phyloP scores from a whole-genome alignment of 1,284 basidiomycete genomes.

The Ceratobasidium sp. region DNA sequence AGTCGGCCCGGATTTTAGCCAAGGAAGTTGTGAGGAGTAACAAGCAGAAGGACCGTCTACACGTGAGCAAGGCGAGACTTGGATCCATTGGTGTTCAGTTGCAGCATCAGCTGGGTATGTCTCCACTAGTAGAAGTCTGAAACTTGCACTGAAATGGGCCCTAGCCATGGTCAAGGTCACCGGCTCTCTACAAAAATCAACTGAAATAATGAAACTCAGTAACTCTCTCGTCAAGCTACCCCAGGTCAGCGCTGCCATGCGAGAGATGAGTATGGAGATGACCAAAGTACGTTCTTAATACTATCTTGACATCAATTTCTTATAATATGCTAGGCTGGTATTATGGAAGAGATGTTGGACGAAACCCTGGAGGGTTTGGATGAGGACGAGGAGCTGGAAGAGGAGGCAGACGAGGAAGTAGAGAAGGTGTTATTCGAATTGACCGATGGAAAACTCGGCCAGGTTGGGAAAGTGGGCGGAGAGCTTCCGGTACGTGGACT shows the following conservation, averaged over 20 bases:
- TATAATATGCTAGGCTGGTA: conserved; percentile 69
- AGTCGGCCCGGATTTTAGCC: conserved; percentile 89
- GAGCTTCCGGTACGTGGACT: conserved; percentile 74
- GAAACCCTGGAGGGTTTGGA: conserved; percentile 79
- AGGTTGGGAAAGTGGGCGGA: conserved; percentile 72
- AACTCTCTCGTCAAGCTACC: conserved; percentile 91
- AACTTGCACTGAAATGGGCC: too few species aligned
- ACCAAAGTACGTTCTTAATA: conserved; percentile 71
- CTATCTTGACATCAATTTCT: conserved; percentile 9
- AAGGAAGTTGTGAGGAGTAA: conserved; percentile 92
- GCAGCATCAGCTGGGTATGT: conserved; percentile 88
- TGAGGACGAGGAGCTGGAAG: conserved; percentile 92
- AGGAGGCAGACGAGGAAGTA: conserved; percentile 96
- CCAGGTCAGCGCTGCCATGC: conserved; percentile 90
- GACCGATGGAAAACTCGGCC: conserved; percentile 93
- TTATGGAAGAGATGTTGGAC: conserved; percentile 92
- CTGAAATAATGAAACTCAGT: conserved; percentile 98
- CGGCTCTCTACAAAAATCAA: conserved; percentile 93
- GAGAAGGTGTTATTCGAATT: conserved; percentile 96
- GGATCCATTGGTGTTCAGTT: conserved; percentile 92
- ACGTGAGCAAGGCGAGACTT: conserved; percentile 89
- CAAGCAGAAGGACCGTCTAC: conserved; percentile 91
- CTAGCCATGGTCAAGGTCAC: conserved; percentile 98
- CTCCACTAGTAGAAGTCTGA: too few species aligned
- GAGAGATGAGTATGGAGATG: conserved; percentile 99